A percentile compares a stretch with the other conserved stretches of the same genome.
phyloP scores from a whole-genome alignment of 768 basidiomycete species.

The Hericium rajendrae region DNA sequence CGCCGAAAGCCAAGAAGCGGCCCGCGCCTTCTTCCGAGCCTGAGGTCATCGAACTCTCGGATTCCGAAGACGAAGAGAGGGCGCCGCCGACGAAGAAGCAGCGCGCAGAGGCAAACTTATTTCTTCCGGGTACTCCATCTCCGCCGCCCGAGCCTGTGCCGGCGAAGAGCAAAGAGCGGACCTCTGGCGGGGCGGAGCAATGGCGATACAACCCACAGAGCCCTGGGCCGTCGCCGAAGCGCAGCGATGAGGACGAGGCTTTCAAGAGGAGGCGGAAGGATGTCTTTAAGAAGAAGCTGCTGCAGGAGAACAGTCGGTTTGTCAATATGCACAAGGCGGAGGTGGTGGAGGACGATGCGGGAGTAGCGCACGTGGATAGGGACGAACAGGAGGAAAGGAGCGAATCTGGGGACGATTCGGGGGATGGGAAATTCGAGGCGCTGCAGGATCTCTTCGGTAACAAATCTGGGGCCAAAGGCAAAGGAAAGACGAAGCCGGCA shows the following conservation, averaged over 20 bases:
- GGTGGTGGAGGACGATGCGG: neutral
- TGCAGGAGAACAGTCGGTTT: constrained; percentile 3
- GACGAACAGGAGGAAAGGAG: neutral
- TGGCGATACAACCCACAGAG: constrained; percentile 10
- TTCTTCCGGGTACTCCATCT: neutral
- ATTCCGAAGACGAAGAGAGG: constrained; percentile 9
- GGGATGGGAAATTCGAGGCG: constrained; percentile 36
- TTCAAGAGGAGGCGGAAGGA: constrained; percentile 3
- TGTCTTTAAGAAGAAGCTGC: constrained; percentile 8
- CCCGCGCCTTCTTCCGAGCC: constrained; percentile 3
- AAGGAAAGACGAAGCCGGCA: constrained; percentile 16
- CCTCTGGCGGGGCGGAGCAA: neutral
- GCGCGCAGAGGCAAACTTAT: neutral
- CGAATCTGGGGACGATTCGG: constrained; percentile 18
- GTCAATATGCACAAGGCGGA: neutral
- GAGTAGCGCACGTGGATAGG: neutral
- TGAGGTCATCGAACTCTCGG: constrained; percentile 8
- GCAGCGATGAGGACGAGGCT: neutral
- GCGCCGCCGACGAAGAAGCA: constrained; percentile 7
- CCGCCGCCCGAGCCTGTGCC: neutral
- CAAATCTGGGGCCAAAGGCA: constrained; percentile 27
- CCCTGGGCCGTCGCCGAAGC: constrained; percentile 6
- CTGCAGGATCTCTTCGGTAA: constrained; percentile 35
- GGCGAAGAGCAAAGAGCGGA: neutral
- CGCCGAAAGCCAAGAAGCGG: neutral